A percentile compares a stretch with the other conserved stretches of the same genome.
These are phyloP conservation scores for Jaltomata sinuosa DNA, from an alignment of 257 asterid genomes.

Conservation along the genomic window DNA sequence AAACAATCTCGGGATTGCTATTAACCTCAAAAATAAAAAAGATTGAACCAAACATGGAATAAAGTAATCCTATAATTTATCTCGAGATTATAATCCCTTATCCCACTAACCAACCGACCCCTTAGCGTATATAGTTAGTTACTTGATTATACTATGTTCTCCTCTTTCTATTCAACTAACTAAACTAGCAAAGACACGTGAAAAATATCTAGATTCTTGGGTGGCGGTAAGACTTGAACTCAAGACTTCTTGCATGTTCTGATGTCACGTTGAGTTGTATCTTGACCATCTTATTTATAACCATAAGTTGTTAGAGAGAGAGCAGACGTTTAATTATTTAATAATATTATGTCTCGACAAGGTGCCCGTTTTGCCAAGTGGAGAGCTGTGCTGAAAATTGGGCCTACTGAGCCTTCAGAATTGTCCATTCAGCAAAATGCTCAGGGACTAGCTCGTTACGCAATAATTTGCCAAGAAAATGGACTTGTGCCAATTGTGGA, in stretches of 20 bases:
- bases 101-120: no score
- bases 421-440: constrained; percentile 72
- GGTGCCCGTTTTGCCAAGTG: constrained; percentile 90
- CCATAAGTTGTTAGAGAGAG: background rate
- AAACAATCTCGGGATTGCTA: no score
- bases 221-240: background rate
- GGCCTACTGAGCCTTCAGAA: constrained; percentile 66
- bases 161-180: no score
- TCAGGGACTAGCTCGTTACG: constrained; percentile 84
- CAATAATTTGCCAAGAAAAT: constrained; percentile 79
- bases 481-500: constrained; percentile 92
- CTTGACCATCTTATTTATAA: background rate
- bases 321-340: background rate
- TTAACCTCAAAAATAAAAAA: no score
- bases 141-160: no score
- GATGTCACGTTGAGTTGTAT: background rate
- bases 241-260: background rate
- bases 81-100: no score
- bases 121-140: no score
- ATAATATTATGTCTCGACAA: background rate
- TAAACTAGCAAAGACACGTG: no score
- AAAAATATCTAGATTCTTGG: background rate
- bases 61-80: no score
- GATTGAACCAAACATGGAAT: no score
- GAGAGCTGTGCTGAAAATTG: constrained; percentile 76